Evolutionary conservation across 441 rosid genomes (phyloP), one percentile per base, ranked within the genome.

Genomic region (Mallotus repandus): DNA sequence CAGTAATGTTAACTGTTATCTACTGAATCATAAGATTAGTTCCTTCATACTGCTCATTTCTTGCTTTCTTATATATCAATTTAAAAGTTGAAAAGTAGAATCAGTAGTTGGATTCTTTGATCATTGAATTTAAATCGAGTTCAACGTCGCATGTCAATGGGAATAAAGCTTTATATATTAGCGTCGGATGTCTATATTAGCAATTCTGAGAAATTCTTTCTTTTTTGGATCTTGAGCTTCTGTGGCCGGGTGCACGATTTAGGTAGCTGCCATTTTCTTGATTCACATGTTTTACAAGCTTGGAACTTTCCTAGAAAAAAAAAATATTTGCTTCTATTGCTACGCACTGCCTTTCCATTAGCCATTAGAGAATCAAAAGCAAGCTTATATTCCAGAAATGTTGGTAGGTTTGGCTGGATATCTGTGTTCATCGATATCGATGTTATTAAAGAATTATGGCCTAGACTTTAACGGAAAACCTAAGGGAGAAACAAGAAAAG

Each of bases 1-100:
- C 59, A 14, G 43, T 38, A 53, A 52, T 63, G 54, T 54, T 55
- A 52, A 21, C 69, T 43, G 14, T 18, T 6, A 53, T 63, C 59
- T 38, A 38, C 38, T 72, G 14, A 62, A 53, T 53, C 53, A 63
- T 53, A 53, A 53, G 75, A 38, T 60, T 14, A 71, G 61, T 49
- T 61, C 67, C 50, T 21, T 41, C 9, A 54, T 55, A 19, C 15
- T 54, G 16, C 14, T 54, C n/a, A 5, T 18, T 63, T 22, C 53
- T 18, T 16, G 49, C 8, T 58, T 19, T 57, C 29, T 54, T 13
- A 11, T 50, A 4, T 50, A 12, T 11, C 15, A 50, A 14, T 4
- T 50, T 13, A 11, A 14, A 13, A 50, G 54, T 50, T 50, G 16
- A 13, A 50, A 50, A 11, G 0, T 50, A 50, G 54, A 50, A 50